Evolutionary conservation across 345 rosid species (phyloP), one percentile per base, ranked within the genome.

Genomic region (Rhodamnia rubescens): DNA sequence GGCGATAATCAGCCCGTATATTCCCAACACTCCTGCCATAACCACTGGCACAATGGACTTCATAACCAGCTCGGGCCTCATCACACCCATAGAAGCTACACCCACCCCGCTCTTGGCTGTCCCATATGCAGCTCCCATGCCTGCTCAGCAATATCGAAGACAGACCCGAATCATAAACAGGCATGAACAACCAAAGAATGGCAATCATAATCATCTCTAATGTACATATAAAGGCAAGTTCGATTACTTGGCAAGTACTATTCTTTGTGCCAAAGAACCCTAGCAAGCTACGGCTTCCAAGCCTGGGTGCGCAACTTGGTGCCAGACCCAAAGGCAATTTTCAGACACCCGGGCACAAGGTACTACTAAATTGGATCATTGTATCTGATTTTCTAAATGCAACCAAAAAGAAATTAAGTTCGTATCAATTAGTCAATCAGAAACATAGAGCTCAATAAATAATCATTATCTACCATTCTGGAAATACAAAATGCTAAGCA

Each of bases 21-120:
- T 96, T 90, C 99, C 99, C 96, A 96, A 90, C 47, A 96, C 98
- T 88, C 99, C 98, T 91, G 99, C 99, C 99, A 96, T 96, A 90
- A 96, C 99, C 91, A 96, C 98, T 29, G 98, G 99, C 40, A 95
- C 99, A 82, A 96, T 96, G 29, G 99, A 96, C 88, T 96, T 96
- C 99, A 95, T 96, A 57, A 96, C 99, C 91, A 95, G 87, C 92
- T 96, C 99, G 0, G 99, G 99, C 87, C 98, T 94, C 99, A 96
- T 96, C 86, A 95, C 99, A 52, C 99, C 99, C 99, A 96, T 95
- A 0, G 97, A 96, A 26, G 97, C 99, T 81, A 95, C 98, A 7
- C 98, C 99, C 0, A 96, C 99, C 51, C 98, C 99, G 83, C 99
- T 96, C 95, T 96, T 96, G 14, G 99, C 97, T 15, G 99, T 96